These are phyloP conservation scores for Fusarium sp. DNA, from an alignment of 2,329 filamentous ascomycete genomes.

Conservation along the genomic window DNA sequence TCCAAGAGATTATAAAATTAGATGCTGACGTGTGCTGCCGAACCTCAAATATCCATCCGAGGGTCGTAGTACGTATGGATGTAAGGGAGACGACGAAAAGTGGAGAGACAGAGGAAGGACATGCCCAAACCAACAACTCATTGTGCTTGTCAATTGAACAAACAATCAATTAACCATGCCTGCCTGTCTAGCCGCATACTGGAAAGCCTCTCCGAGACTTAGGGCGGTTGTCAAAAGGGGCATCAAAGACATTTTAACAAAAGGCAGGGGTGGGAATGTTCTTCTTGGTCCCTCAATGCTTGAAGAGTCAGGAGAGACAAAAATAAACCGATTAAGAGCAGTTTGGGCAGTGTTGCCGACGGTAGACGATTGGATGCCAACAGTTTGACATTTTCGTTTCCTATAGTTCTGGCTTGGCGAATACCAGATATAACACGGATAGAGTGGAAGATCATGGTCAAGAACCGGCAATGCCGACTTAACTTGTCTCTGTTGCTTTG, in stretches of 20 bases:
- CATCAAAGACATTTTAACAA: neutral
- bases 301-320: constrained; percentile 18
- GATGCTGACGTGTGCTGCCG: constrained; percentile 40
- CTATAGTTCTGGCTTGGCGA: constrained; percentile 7
- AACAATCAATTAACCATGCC: neutral
- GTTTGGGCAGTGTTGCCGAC: neutral
- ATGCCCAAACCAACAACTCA: neutral
- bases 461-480: constrained; percentile 19
- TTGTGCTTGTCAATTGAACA: neutral
- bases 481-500: constrained; percentile 1
- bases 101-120: constrained; percentile 21
- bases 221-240: neutral
- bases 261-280: neutral
- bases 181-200: neutral
- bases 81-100: constrained; percentile 22
- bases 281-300: neutral
- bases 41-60: constrained; percentile 9
- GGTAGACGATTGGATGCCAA: neutral
- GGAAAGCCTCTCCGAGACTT: neutral
- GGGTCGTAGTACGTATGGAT: neutral
- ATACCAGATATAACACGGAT: neutral
- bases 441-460: neutral
- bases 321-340: constrained; percentile 3
- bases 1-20: constrained; percentile 35
- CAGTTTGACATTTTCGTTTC: constrained; percentile 9